Conservation (phyloP, 495 filamentous ascomycete genomes). For the Xylaria curta region DNA sequence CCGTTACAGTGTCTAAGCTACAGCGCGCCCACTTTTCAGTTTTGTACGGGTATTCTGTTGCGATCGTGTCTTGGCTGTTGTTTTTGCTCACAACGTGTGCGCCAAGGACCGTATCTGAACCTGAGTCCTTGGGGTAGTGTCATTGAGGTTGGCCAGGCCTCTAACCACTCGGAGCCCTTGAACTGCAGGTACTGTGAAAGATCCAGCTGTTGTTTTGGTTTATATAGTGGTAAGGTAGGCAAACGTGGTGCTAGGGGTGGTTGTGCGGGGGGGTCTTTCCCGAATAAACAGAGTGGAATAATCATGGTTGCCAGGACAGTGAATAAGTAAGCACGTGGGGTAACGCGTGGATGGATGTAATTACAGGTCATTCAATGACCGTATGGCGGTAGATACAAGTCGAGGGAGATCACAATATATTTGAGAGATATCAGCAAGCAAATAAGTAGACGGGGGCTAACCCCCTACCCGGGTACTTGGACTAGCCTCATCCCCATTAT, state of each 20-base stretch:
- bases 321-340: background rate
- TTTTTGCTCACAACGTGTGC: background rate
- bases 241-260: background rate
- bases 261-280: background rate
- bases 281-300: background rate
- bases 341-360: background rate
- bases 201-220: background rate
- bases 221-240: background rate
- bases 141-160: background rate
- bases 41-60: slow-evolving; percentile 2
- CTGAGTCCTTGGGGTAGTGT: background rate
- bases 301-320: background rate
- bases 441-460: background rate
- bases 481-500: background rate
- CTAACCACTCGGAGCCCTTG: slow-evolving; percentile 6
- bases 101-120: slow-evolving; percentile 17
- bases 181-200: slow-evolving; percentile 1
- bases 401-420: background rate
- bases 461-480: background rate
- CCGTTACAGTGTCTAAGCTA: slow-evolving; percentile 6
- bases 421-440: background rate
- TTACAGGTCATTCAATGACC: background rate
- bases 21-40: slow-evolving; percentile 14
- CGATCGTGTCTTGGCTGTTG: slow-evolving; percentile 1
- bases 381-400: background rate